These are phyloP conservation scores for Debaryomycetaceae sp. DNA, from an alignment of 1,139 yeast genomes.

Conservation along the genomic window DNA sequence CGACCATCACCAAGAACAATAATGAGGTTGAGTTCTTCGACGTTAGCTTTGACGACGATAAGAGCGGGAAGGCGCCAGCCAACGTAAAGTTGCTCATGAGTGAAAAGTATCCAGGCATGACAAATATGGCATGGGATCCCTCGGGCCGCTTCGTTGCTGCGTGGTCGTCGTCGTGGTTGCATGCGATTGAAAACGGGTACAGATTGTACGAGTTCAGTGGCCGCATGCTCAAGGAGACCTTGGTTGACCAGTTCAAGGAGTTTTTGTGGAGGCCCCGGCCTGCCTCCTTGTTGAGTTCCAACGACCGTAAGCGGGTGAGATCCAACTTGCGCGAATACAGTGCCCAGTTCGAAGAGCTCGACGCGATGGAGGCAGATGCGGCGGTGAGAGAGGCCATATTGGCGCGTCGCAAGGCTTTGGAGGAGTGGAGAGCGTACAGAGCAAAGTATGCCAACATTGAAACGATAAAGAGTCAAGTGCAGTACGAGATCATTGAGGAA, in stretches of 20 bases:
- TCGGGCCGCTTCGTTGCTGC: constrained; percentile 85
- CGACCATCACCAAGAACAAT: constrained; percentile 51
- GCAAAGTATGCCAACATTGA: constrained; percentile 39
- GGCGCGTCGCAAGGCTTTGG: constrained; percentile 70
- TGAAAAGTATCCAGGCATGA: constrained; percentile 66
- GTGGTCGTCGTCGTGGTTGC: constrained; percentile 83
- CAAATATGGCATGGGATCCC: constrained; percentile 90
- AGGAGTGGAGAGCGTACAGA: constrained; percentile 85
- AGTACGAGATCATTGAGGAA: constrained; percentile 62
- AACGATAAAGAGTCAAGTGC: constrained; percentile 36
- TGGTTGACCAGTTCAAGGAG: constrained; percentile 74
- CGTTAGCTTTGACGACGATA: constrained; percentile 50
- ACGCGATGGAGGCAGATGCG: constrained; percentile 93
- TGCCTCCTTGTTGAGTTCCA: constrained; percentile 57
- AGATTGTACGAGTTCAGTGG: constrained; percentile 82
- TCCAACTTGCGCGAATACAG: constrained; percentile 83
- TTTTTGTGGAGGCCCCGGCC: constrained; percentile 99
- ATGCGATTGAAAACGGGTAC: constrained; percentile 83
- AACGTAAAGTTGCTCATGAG: constrained; percentile 54
- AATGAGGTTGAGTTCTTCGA: constrained; percentile 84
- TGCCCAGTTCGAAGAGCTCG: constrained; percentile 89
- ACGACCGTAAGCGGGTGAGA: constrained; percentile 81
- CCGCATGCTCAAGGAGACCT: constrained; percentile 60
- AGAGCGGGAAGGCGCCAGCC: constrained; percentile 32
- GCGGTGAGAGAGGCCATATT: constrained; percentile 85